Evolutionary conservation across 164 flowering plant genomes (phyloP).

Genomic region (Annona squamosa): DNA sequence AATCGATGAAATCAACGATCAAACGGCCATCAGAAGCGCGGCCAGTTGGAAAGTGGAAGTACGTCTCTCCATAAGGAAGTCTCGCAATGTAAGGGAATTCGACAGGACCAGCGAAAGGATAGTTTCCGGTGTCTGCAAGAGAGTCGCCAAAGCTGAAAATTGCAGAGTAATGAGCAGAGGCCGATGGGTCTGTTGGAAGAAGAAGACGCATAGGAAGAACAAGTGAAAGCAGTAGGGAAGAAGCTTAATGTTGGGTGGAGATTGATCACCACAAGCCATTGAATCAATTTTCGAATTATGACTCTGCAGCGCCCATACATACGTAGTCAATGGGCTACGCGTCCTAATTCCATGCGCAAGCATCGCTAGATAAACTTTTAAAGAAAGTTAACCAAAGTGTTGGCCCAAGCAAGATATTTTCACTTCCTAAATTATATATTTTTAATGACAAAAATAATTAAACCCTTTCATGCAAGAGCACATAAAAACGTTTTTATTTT

Average conservation of each 20-base stretch:
- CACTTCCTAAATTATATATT: too few species aligned
- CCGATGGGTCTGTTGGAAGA: background rate
- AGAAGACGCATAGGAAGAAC: conserved; percentile 3
- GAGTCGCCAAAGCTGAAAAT: conserved; percentile 13
- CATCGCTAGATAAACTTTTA: too few species aligned
- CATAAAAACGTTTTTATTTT: too few species aligned
- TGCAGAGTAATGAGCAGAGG: background rate
- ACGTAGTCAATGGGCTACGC: too few species aligned
- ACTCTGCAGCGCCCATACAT: too few species aligned
- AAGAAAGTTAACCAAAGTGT: too few species aligned
- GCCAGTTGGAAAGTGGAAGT: conserved; percentile 31
- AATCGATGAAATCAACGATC: conserved; percentile 29
- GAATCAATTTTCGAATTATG: background rate
- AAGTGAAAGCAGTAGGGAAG: too few species aligned
- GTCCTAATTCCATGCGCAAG: too few species aligned
- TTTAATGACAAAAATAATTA: too few species aligned
- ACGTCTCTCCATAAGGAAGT: conserved; percentile 37
- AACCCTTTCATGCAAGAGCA: too few species aligned
- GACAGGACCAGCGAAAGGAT: background rate
- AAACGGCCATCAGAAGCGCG: conserved; percentile 28
- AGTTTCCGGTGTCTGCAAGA: conserved; percentile 14
- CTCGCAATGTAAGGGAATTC: background rate
- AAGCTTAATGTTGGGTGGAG: background rate
- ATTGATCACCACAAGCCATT: conserved; percentile 1
- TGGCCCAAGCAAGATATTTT: too few species aligned